Evolutionary conservation across 2,329 filamentous ascomycete genomes (phyloP).

Genomic region (Hypoxylon sp.): DNA sequence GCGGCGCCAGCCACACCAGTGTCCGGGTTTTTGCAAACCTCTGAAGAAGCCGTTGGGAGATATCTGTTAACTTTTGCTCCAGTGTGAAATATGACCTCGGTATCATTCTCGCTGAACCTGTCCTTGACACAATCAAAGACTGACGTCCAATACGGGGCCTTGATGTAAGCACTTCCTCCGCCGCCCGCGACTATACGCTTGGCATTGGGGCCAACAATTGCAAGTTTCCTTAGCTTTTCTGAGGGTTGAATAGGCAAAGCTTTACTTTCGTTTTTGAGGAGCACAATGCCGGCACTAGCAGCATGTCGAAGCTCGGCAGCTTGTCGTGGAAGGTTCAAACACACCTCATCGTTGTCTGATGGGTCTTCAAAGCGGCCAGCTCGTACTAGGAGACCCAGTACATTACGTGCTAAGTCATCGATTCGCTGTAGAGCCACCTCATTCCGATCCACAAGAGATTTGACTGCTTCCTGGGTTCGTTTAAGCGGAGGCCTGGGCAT

Average conservation of each 20-base stretch:
- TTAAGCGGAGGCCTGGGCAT: neutral
- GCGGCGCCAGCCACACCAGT: no score
- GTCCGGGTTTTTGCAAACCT: no score
- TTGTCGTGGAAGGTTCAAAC: conserved; percentile 44
- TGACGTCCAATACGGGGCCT: neutral
- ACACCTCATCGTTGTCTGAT: conserved; percentile 33
- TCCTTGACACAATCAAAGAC: neutral
- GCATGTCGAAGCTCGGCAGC: conserved; percentile 55
- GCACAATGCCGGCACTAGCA: conserved; percentile 66
- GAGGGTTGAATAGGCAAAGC: conserved; percentile 59
- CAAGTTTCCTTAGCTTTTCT: neutral
- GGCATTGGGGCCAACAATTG: conserved; percentile 5
- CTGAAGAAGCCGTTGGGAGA: neutral
- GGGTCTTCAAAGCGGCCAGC: neutral
- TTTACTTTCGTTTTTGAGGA: conserved; percentile 68
- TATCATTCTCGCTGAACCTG: no score
- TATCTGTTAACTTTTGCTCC: no score
- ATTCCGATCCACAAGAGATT: conserved; percentile 2
- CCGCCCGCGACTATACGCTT: neutral
- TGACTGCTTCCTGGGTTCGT: no score
- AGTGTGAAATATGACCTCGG: no score
- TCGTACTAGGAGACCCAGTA: neutral
- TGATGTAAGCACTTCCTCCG: conserved; percentile 1
- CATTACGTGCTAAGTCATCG: neutral
- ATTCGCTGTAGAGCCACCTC: neutral